A percentile compares a stretch with the other conserved stretches of the same genome.
These are phyloP conservation scores for Perkinsus olseni DNA, from an alignment of 169 alveolate genomes.

Conservation along the genomic window DNA sequence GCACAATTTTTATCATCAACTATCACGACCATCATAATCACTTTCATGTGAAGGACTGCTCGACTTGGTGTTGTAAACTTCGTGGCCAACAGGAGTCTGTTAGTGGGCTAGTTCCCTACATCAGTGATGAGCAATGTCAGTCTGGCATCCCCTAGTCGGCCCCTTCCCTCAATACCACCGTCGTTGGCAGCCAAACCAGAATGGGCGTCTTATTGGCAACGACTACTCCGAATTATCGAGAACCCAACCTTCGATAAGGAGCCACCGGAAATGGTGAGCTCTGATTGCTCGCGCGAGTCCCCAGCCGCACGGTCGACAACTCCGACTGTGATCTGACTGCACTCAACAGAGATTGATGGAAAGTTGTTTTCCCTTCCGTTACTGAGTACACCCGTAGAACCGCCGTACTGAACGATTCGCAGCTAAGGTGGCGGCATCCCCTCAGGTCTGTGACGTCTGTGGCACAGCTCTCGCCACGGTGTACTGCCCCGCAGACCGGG, in stretches of 20 bases:
- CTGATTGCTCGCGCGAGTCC: too few species aligned
- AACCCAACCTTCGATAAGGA: neutral
- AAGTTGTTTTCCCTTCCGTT: too few species aligned
- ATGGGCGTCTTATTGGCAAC: neutral
- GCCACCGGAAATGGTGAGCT: neutral
- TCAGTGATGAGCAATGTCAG: neutral
- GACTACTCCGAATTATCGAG: neutral
- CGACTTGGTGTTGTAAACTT: neutral
- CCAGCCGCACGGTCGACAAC: too few species aligned
- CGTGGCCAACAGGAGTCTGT: neutral
- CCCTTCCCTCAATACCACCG: neutral
- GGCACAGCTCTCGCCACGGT: slow-evolving; percentile 19
- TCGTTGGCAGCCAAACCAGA: neutral
- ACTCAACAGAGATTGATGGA: too few species aligned
- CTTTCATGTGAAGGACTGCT: too few species aligned
- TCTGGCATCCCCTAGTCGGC: neutral
- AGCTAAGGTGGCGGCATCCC: too few species aligned
- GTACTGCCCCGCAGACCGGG: slow-evolving; percentile 33
- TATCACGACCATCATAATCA: neutral
- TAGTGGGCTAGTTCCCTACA: too few species aligned
- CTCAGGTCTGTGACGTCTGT: slow-evolving; percentile 33
- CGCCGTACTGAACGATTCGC: too few species aligned
- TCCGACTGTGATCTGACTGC: too few species aligned
- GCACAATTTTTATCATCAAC: too few species aligned
- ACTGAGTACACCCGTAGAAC: too few species aligned